Percentiles rank a stretch among this genome's conserved stretches.
Evolutionary conservation across 2,329 filamentous ascomycete genomes (phyloP).

Genomic region (Microdochium trichocladiopsis): DNA sequence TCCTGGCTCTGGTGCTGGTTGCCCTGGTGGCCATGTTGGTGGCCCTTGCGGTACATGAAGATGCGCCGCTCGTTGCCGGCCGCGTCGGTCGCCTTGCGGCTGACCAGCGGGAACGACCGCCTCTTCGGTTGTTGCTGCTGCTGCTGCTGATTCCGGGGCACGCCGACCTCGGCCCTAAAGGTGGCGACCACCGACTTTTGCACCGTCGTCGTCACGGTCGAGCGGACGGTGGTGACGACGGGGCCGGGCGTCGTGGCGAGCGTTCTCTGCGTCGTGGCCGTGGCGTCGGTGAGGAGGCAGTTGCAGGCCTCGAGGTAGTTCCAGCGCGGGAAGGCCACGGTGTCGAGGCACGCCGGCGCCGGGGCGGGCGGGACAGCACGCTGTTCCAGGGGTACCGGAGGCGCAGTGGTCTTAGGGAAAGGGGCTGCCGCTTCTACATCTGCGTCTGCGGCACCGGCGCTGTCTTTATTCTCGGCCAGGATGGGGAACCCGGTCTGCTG

Average conservation of each 20-base stretch:
- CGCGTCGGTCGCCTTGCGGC: not conserved
- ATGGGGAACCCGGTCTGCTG: not conserved
- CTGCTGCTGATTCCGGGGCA: too few relatives aligned
- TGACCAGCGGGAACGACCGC: not conserved
- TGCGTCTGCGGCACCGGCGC: not conserved
- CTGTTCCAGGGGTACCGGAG: not conserved
- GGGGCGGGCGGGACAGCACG: not conserved
- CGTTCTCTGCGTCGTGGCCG: not conserved
- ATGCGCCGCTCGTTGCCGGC: not conserved
- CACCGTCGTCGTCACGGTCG: not conserved
- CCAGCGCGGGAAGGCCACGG: not conserved
- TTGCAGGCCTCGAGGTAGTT: not conserved
- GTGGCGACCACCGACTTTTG: not conserved
- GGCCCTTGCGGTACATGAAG: not conserved
- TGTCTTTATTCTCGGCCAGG: not conserved
- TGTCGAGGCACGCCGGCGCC: not conserved
- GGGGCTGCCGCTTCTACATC: not conserved
- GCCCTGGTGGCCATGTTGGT: not conserved
- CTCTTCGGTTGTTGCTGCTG: too few relatives aligned
- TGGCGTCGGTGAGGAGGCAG: not conserved
- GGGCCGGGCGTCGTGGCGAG: not conserved
- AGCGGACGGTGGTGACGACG: not conserved
- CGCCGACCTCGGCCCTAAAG: too few relatives aligned
- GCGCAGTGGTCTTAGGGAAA: not conserved
- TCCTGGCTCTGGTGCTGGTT: not conserved